phyloP scores from a whole-genome alignment of 768 basidiomycete species.

The Coprinopsis marcescibilis region DNA sequence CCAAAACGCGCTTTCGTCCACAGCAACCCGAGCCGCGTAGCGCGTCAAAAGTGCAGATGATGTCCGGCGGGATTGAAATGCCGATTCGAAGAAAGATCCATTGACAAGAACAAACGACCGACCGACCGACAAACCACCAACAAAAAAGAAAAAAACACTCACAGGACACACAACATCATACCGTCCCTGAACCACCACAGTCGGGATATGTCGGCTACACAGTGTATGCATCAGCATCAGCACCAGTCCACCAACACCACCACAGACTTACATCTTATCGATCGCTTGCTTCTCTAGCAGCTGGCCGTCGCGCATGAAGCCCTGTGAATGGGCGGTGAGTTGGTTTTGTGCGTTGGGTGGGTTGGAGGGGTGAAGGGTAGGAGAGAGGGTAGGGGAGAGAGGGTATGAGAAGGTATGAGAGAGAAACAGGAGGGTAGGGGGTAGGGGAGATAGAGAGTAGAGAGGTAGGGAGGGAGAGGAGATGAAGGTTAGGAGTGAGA shows the following conservation, averaged over 20 bases:
- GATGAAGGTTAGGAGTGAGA: too few species aligned
- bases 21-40: too few species aligned
- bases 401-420: too few species aligned
- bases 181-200: conserved; percentile 76
- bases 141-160: conserved; percentile 18
- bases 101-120: too few species aligned
- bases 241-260: background rate
- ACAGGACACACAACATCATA: conserved; percentile 90
- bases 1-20: background rate
- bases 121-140: too few species aligned
- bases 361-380: too few species aligned
- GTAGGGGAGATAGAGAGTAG: too few species aligned
- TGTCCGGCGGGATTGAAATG: background rate
- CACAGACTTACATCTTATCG: conserved; percentile 68
- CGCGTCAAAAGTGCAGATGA: too few species aligned
- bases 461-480: too few species aligned
- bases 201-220: conserved; percentile 79
- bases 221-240: background rate
- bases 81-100: background rate
- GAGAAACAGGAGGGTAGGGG: too few species aligned
- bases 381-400: too few species aligned
- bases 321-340: conserved; percentile 33
- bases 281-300: conserved; percentile 78
- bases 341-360: background rate
- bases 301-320: conserved; percentile 86